Percentiles rank a stretch among this genome's conserved stretches.
Evolutionary conservation across 495 filamentous ascomycete species (phyloP).

Genomic region (Tuber brumale): DNA sequence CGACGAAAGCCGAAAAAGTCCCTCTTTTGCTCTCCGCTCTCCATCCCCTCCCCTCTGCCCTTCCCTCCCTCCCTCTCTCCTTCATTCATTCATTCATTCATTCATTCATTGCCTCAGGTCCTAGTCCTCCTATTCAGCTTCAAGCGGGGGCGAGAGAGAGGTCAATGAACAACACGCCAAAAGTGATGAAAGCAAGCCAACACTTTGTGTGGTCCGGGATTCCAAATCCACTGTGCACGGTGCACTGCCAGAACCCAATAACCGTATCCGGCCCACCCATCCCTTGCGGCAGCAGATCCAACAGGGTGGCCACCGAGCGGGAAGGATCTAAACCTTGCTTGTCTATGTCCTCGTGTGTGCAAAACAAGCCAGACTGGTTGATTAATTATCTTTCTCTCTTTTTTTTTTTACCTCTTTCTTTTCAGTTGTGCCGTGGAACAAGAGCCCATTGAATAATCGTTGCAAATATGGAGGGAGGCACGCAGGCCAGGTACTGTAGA

Average conservation of each 20-base stretch:
- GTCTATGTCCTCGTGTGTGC: neutral
- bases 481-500: neutral
- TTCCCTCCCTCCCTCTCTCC: neutral
- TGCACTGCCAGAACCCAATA: neutral
- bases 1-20: neutral
- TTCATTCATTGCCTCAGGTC: neutral
- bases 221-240: neutral
- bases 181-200: neutral
- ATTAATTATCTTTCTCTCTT: neutral
- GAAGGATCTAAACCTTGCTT: conserved; percentile 1
- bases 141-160: neutral
- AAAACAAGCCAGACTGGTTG: neutral
- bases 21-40: neutral
- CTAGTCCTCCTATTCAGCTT: neutral
- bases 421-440: neutral
- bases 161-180: neutral
- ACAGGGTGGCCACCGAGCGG: neutral
- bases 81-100: neutral
- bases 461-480: neutral
- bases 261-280: neutral
- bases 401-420: neutral
- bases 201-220: neutral
- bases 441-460: neutral
- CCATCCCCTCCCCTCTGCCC: neutral
- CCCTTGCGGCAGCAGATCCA: neutral